Evolutionary conservation across 2,329 filamentous ascomycete genomes (phyloP).

Genomic region (Microcyclospora pomicola): DNA sequence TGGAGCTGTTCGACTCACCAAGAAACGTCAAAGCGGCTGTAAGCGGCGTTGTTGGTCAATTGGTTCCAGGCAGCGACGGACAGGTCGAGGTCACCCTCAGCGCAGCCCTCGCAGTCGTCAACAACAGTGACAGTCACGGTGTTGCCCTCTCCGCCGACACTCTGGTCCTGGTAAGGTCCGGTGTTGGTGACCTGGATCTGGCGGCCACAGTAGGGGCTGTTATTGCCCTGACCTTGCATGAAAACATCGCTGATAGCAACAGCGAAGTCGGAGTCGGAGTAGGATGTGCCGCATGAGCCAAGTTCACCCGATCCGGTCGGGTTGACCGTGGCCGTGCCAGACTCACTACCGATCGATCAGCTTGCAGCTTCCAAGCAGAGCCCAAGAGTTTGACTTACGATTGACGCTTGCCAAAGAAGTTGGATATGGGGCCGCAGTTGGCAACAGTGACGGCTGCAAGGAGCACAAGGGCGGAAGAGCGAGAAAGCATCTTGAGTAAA

Average conservation of each 20-base stretch:
- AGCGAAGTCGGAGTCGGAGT: not conserved
- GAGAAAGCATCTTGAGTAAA: too few relatives aligned
- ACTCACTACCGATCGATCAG: not conserved
- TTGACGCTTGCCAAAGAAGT: too few relatives aligned
- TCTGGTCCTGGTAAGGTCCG: not conserved
- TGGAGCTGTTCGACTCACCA: not conserved
- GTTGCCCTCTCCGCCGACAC: conserved; percentile 1
- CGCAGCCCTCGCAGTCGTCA: not conserved
- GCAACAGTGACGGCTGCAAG: too few relatives aligned
- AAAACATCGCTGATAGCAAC: not conserved
- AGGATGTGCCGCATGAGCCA: not conserved
- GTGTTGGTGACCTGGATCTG: not conserved
- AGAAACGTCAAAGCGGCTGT: not conserved
- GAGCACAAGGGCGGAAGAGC: too few relatives aligned
- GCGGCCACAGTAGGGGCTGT: conserved; percentile 1
- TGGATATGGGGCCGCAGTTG: too few relatives aligned
- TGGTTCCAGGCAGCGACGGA: not conserved
- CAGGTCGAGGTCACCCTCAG: conserved; percentile 1
- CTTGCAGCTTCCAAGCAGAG: too few relatives aligned
- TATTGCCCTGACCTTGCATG: not conserved
- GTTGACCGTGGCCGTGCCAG: not conserved
- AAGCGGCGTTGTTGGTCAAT: not conserved
- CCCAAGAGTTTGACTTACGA: too few relatives aligned
- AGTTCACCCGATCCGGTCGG: not conserved
- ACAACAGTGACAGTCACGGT: not conserved